Conservation (phyloP, 306 rosid genomes). For the Cucurbita moschata region DNA sequence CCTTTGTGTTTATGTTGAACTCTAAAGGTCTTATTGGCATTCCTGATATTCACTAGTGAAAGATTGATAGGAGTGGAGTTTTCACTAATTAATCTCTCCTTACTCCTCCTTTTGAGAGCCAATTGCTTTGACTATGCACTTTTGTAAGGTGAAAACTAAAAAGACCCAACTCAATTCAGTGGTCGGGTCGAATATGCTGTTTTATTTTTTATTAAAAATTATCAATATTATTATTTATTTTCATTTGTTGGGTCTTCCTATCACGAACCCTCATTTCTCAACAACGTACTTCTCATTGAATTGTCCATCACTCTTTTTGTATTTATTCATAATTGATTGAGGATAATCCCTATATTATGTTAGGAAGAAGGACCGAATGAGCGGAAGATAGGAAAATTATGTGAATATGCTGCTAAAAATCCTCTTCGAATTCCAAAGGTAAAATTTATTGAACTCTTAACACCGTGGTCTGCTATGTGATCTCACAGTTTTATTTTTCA, state of each 20-base stretch:
- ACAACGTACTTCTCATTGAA: neutral
- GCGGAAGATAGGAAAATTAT: slow-evolving; percentile 74
- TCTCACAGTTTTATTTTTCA: neutral
- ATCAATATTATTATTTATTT: neutral
- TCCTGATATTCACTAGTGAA: neutral
- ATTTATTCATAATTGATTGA: neutral
- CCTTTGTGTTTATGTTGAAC: neutral
- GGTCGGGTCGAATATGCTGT: neutral
- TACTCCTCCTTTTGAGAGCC: neutral
- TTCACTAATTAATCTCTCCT: neutral
- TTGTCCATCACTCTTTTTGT: neutral
- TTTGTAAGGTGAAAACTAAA: neutral
- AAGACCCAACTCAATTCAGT: neutral
- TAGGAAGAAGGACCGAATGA: slow-evolving; percentile 92
- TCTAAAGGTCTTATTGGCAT: neutral
- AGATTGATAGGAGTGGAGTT: neutral
- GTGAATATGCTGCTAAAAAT: slow-evolving; percentile 84
- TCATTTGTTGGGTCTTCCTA: neutral
- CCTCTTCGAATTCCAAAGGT: slow-evolving; percentile 96
- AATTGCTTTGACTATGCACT: neutral
- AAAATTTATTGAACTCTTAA: neutral
- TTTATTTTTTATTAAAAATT: neutral
- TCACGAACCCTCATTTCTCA: neutral
- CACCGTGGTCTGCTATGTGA: neutral
- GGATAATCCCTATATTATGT: slow-evolving; percentile 11